Base-by-base conservation (phyloP, 106 monocot species). In the Dioscorea zingiberensis region DNA sequence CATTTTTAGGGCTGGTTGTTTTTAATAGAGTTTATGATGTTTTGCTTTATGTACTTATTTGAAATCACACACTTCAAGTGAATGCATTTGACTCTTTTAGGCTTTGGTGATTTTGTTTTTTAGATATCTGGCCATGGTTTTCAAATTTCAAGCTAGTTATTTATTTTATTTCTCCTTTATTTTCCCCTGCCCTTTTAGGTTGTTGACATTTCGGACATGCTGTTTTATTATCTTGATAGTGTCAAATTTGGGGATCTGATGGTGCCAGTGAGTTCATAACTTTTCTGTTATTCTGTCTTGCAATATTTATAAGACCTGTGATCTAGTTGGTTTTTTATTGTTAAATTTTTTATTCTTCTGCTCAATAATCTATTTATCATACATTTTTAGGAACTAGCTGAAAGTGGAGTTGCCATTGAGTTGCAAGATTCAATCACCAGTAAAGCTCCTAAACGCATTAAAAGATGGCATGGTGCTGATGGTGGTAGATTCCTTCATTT, bases 121-220 rank as follows among this genome's bases (percentile, higher is more conserved):
- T 28, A 3, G 18, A 32, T 0, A n/a, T 27, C 25, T 38, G 2
- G 29, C n/a, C 9, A 29, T 18, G 25, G 6, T 7, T 59, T 21
- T 14, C 23, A 27, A 17, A 27, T 18, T 62, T 29, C 6, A 28
- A 30, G 25, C 14, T 62, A 13, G 4, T 30, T 62, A 28, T 30
- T 27, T 0, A 29, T 32, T 64, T 28, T 14, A 26, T n/a, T 11
- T 59, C 0, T 44, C 32, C 10, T 58, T 74, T 7, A 44, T 4
- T 25, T 73, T 70, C 1, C 67, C 17, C 24, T 26, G 30, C 78
- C 3, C 17, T 77, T 77, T 26, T 69, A 94, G 94, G 86, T 87
- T 73, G 53, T 70, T 54, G 90, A 94, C 64, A 68, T 94, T 55
- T 90, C 90, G 53, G 76, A 85, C 26, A 66, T 82, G 58, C 62